Base-by-base conservation (phyloP, 163 green algal species). In the Scenedesmus sp. region DNA sequence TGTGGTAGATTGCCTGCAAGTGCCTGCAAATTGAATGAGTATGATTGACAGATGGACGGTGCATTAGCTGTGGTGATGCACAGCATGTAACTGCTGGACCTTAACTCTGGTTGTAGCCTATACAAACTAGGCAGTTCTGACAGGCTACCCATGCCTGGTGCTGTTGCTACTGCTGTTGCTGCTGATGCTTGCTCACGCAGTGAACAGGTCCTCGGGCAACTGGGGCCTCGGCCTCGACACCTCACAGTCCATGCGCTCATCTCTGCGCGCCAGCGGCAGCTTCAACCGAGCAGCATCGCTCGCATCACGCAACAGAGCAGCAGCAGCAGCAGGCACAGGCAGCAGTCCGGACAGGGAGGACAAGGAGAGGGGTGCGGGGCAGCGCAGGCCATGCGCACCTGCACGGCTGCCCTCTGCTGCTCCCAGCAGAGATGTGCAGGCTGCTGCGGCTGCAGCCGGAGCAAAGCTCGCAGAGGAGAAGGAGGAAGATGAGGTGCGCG, bases 171-270 rank as follows among this genome's bases (percentile, higher is more conserved):
- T 59, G 13, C 46, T 42, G 10, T 9, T 46, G 24, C 70, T 40
- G 5, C 24, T 35, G n/a, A n/a, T n/a, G 83, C 37, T 18, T 76
- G 65, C 0, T 86, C 20, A 24, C 73, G 56, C 87, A 91, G 87
- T 91, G 56, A 80, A 86, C 78, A 86, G 10, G 40, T 91, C 87
- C 9, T 87, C 76, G 18, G 81, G 81, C 81, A 92, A 89, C 88
- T 92, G 88, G 88, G 56, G 59, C 44, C 15, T 26, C 20, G 33
- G 37, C 16, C 53, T 92, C 26, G 88, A 92, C 24, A 20, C 35
- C 15, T 56, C 79, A 42, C 88, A 88, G 81, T 89, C 88, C 3
- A n/a, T 70, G 43, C 88, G 88, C 72, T 70, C 43, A 24, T 12
- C 20, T 4, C 81, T 92, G 65, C 70, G 81, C 0, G 35, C 88